Conservation (phyloP, 139 green algal genomes). For the Coccomyxa sp. region DNA sequence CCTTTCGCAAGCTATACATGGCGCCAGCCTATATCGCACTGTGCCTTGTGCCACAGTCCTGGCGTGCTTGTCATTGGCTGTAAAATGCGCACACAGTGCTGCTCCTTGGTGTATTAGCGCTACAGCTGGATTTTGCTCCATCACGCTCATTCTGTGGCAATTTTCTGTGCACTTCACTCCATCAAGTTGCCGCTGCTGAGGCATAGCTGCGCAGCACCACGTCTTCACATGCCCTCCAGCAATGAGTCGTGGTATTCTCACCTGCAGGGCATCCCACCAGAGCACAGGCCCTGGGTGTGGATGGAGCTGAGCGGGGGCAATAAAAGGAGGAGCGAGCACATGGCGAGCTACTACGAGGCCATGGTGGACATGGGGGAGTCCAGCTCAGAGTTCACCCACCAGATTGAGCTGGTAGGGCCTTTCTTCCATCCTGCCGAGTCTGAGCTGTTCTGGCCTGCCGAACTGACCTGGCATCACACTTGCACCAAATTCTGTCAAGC, state of each 20-base stretch:
- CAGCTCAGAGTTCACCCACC: conserved; percentile 27
- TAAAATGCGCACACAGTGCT: background rate
- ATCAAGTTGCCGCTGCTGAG: too few species aligned
- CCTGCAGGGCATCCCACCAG: conserved; percentile 22
- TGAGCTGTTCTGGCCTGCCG: background rate
- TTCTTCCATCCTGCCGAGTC: background rate
- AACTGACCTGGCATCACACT: background rate
- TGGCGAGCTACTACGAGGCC: conserved; percentile 50
- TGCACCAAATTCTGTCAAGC: background rate
- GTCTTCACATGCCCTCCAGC: too few species aligned
- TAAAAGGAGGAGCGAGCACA: background rate
- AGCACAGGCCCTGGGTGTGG: conserved; percentile 57
- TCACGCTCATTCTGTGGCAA: too few species aligned
- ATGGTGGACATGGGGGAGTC: conserved; percentile 29
- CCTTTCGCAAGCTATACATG: background rate
- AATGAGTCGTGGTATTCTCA: too few species aligned
- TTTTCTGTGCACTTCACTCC: too few species aligned
- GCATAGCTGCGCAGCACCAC: too few species aligned
- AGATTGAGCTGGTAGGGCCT: conserved; percentile 68
- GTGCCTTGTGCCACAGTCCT: too few species aligned
- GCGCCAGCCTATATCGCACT: background rate
- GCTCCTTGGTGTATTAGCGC: background rate
- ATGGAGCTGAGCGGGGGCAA: conserved; percentile 49
- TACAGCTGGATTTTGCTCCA: too few species aligned
- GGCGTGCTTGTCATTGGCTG: background rate